A percentile compares a stretch with the other conserved stretches of the same genome.
Conservation (phyloP, 257 asterid species). For the Nicotiana sylvestris region DNA sequence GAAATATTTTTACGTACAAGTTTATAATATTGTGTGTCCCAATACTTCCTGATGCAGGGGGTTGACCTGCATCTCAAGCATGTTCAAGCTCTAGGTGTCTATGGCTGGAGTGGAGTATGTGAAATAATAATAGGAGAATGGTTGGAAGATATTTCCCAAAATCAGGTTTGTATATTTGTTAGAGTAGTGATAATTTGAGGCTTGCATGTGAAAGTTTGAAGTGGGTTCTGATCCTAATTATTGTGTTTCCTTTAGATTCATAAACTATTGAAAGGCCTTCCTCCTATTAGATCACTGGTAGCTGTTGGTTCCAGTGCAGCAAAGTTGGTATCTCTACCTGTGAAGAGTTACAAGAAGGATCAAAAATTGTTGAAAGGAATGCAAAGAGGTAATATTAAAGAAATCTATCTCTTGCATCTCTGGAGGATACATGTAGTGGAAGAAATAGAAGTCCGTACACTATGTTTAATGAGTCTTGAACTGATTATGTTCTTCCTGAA, state of each 20-base stretch:
- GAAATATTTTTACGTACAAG: conserved; percentile 3
- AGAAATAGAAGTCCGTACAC: background rate
- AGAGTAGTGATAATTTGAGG: conserved; percentile 4
- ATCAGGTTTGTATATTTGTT: conserved; percentile 56
- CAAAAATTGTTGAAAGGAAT: conserved; percentile 84
- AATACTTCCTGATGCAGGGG: conserved; percentile 53
- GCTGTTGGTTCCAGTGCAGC: conserved; percentile 99
- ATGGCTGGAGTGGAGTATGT: conserved; percentile 79
- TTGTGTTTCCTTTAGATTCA: conserved; percentile 47
- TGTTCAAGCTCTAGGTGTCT: conserved; percentile 82
- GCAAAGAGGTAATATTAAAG: conserved; percentile 73
- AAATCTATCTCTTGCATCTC: conserved; percentile 11
- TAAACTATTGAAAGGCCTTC: conserved; percentile 90
- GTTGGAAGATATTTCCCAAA: conserved; percentile 95
- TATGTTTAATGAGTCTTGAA: conserved; percentile 7
- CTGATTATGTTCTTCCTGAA: conserved; percentile 3
- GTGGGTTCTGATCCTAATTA: background rate
- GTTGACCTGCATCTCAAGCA: conserved; percentile 87
- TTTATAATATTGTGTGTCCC: conserved; percentile 14
- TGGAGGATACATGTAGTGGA: background rate
- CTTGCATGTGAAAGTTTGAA: conserved; percentile 21
- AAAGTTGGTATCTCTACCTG: conserved; percentile 79
- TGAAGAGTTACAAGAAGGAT: conserved; percentile 82
- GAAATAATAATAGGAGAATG: conserved; percentile 89
- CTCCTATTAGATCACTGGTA: conserved; percentile 88